Percentiles rank a stretch among this genome's conserved stretches.
Evolutionary conservation across 2,329 filamentous ascomycete genomes (phyloP).

Genomic region (Cadophora sp.): DNA sequence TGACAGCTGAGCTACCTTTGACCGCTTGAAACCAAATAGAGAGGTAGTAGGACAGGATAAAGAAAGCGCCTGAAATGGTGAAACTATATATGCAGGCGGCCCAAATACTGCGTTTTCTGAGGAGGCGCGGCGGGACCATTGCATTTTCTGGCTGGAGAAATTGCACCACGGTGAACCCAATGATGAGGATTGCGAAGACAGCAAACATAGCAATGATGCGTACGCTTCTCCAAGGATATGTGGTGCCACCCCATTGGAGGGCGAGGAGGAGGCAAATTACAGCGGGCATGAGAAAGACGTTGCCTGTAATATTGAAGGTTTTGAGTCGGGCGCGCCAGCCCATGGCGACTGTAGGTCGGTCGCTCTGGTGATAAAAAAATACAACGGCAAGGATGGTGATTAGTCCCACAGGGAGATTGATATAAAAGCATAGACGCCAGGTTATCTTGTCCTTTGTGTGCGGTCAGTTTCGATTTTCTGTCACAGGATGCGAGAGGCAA

Average conservation of each 20-base stretch:
- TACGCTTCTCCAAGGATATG: no score
- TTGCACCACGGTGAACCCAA: no score
- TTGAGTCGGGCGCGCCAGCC: no score
- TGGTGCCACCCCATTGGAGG: no score
- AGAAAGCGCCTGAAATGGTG: constrained; percentile 1
- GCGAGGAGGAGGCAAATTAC: no score
- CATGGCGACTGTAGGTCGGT: no score
- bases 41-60: constrained; percentile 39
- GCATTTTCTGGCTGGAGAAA: no score
- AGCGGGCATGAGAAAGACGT: no score
- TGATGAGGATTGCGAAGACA: no score
- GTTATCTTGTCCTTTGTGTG: constrained; percentile 48
- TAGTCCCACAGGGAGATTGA: constrained; percentile 46
- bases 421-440: constrained; percentile 47
- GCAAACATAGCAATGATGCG: no score
- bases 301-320: constrained; percentile 35
- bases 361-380: constrained; percentile 44
- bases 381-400: constrained; percentile 46
- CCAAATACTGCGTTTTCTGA: background rate
- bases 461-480: no score
- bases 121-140: background rate
- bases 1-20: constrained; percentile 26
- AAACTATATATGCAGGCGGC: constrained; percentile 39
- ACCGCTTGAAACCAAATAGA: constrained; percentile 41
- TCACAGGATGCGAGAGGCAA: no score